A percentile compares a stretch with the other conserved stretches of the same genome.
These are phyloP conservation scores for Colletotrichum sp. DNA, from an alignment of 2,329 filamentous ascomycete species.

Conservation along the genomic window DNA sequence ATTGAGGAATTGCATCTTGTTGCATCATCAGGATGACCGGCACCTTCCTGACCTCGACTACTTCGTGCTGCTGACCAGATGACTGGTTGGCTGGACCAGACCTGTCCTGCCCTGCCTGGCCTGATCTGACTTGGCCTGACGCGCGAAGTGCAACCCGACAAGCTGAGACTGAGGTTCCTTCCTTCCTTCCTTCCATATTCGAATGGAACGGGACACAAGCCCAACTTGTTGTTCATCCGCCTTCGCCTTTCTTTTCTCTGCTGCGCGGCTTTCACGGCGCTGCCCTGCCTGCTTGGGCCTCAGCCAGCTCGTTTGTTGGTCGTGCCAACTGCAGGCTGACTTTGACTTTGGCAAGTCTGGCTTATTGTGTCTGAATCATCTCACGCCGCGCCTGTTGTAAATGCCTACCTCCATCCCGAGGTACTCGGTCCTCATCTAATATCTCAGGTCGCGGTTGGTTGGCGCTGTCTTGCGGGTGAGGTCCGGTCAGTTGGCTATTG, in stretches of 20 bases:
- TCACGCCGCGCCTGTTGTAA: background rate
- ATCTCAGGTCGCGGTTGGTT: background rate
- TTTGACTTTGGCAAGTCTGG: background rate
- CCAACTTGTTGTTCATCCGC: background rate
- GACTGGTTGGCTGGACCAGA: background rate
- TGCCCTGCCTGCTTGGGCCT: background rate
- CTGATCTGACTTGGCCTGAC: background rate
- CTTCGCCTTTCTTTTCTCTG: background rate
- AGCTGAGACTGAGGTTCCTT: background rate
- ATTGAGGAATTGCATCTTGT: background rate
- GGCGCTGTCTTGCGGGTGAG: background rate
- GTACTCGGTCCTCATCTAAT: background rate
- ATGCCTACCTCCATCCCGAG: background rate
- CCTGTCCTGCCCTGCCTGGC: background rate
- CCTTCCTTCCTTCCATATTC: background rate
- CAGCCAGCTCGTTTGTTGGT: background rate
- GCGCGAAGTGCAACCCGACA: background rate
- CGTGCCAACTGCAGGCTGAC: background rate
- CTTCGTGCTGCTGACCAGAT: background rate
- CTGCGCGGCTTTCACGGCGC: background rate
- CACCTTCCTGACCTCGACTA: background rate
- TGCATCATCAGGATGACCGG: background rate
- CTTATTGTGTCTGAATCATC: background rate
- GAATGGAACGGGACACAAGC: background rate
- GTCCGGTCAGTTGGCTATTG: background rate